Percentiles rank a stretch among this genome's conserved stretches.
These are phyloP conservation scores for Penicillium paradoxum DNA, from an alignment of 495 filamentous ascomycete species.

Conservation along the genomic window DNA sequence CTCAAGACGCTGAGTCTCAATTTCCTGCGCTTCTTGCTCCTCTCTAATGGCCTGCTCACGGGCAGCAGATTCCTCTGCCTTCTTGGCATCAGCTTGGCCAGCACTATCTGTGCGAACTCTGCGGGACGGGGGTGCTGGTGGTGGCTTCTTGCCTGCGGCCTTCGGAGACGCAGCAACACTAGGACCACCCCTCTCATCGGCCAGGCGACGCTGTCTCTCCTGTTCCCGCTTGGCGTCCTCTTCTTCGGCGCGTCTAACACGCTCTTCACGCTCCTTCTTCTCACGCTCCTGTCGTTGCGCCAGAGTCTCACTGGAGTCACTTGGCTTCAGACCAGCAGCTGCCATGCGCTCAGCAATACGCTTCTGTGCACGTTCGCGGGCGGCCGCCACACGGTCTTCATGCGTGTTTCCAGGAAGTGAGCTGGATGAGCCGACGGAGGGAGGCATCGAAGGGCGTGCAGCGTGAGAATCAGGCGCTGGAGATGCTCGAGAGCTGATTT, in stretches of 20 bases:
- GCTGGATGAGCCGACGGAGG: slow-evolving; percentile 39
- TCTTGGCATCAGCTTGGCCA: slow-evolving; percentile 50
- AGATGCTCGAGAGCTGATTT: slow-evolving; percentile 23
- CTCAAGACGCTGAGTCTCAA: slow-evolving; percentile 73
- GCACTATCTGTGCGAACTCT: slow-evolving; percentile 63
- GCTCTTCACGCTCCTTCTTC: slow-evolving; percentile 77
- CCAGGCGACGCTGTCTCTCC: slow-evolving; percentile 78
- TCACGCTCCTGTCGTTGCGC: slow-evolving; percentile 86
- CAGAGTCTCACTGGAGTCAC: slow-evolving; percentile 64
- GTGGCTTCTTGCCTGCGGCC: slow-evolving; percentile 67
- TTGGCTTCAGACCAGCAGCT: slow-evolving; percentile 81
- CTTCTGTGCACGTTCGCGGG: slow-evolving; percentile 93
- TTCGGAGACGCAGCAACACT: slow-evolving; percentile 53
- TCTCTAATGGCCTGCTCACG: slow-evolving; percentile 56
- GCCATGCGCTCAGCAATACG: slow-evolving; percentile 97
- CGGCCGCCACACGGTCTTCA: slow-evolving; percentile 90
- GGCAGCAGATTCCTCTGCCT: slow-evolving; percentile 51
- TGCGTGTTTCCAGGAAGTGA: slow-evolving; percentile 68
- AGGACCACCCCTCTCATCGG: slow-evolving; percentile 71
- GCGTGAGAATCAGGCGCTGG: slow-evolving; percentile 24
- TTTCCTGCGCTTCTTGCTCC: slow-evolving; percentile 75
- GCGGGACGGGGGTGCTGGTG: slow-evolving; percentile 75
- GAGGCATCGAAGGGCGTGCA: slow-evolving; percentile 36
- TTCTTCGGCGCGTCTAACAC: slow-evolving; percentile 82
- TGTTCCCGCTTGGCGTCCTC: slow-evolving; percentile 89